phyloP scores from a whole-genome alignment of 2,329 filamentous ascomycete species.

The Cladosporium sp. region DNA sequence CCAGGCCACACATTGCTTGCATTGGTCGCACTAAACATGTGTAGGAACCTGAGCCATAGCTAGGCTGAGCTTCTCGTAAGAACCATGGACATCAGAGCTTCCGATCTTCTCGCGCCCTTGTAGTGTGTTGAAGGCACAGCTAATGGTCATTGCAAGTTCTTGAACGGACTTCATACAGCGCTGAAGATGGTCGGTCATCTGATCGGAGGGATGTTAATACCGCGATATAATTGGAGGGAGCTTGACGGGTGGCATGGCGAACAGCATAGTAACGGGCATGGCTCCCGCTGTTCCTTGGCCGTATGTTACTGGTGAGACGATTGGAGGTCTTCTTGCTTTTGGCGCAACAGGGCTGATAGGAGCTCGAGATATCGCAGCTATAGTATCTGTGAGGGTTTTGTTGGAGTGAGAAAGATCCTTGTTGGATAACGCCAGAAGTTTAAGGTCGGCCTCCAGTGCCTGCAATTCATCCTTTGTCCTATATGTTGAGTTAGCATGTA shows the following conservation, averaged over 20 bases:
- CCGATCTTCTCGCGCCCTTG: not conserved
- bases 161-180: slow-evolving; percentile 6
- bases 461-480: slow-evolving; percentile 13
- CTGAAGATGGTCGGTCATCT: not conserved
- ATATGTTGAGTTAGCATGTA: not conserved
- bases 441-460: not conserved
- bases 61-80: not conserved
- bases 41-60: not conserved
- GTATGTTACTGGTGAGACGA: not conserved
- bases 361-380: not conserved
- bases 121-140: not conserved
- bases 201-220: not conserved
- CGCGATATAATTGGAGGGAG: not conserved
- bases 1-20: not conserved
- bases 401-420: not conserved
- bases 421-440: slow-evolving; percentile 3
- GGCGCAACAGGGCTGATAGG: not conserved
- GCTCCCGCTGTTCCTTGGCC: not conserved
- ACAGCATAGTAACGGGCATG: not conserved
- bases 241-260: not conserved
- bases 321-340: not conserved
- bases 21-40: not conserved
- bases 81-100: not conserved
- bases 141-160: slow-evolving; percentile 4
- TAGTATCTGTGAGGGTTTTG: slow-evolving; percentile 2